phyloP scores from a whole-genome alignment of 2,329 filamentous ascomycete genomes.

The Clonostachys solani region DNA sequence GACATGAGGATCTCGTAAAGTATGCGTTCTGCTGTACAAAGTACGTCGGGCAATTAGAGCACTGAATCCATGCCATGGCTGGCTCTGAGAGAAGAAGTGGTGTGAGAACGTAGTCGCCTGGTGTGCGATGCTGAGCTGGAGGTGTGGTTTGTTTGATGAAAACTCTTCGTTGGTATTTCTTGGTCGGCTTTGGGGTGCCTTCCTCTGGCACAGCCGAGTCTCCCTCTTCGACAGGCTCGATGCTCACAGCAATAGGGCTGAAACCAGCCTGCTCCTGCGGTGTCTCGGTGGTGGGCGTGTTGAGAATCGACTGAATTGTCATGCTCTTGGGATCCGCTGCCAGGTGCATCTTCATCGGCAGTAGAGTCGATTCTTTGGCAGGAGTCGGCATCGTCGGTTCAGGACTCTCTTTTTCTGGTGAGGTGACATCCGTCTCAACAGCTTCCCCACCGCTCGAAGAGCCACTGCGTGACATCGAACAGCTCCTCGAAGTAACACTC shows the following conservation, averaged over 20 bases:
- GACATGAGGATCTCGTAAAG: conserved; percentile 79
- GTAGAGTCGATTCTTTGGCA: conserved; percentile 3
- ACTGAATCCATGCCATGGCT: conserved; percentile 80
- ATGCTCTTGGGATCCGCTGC: conserved; percentile 9
- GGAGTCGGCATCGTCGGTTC: conserved; percentile 25
- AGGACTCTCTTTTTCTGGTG: conserved; percentile 43
- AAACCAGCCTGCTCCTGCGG: not conserved
- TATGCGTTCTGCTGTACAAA: conserved; percentile 92
- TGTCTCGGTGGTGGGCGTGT: conserved; percentile 15
- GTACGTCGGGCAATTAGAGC: conserved; percentile 73
- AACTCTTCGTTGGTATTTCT: conserved; percentile 26
- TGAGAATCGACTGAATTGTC: conserved; percentile 25
- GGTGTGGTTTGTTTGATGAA: conserved; percentile 25
- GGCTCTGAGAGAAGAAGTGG: conserved; percentile 70
- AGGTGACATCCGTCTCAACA: conserved; percentile 39
- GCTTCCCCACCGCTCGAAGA: conserved; percentile 18
- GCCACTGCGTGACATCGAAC: conserved; percentile 6
- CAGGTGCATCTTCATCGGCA: not conserved
- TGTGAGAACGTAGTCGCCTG: conserved; percentile 82
- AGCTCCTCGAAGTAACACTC: conserved; percentile 10
- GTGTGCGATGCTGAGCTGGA: conserved; percentile 41
- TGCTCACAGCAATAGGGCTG: conserved; percentile 14
- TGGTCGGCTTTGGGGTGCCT: conserved; percentile 19
- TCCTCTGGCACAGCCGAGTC: not conserved
- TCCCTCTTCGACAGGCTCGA: conserved; percentile 12